Evolutionary conservation across 2,329 filamentous ascomycete genomes (phyloP), one percentile per base, ranked within the genome.

Genomic region (Ascosphaera pollenicola): DNA sequence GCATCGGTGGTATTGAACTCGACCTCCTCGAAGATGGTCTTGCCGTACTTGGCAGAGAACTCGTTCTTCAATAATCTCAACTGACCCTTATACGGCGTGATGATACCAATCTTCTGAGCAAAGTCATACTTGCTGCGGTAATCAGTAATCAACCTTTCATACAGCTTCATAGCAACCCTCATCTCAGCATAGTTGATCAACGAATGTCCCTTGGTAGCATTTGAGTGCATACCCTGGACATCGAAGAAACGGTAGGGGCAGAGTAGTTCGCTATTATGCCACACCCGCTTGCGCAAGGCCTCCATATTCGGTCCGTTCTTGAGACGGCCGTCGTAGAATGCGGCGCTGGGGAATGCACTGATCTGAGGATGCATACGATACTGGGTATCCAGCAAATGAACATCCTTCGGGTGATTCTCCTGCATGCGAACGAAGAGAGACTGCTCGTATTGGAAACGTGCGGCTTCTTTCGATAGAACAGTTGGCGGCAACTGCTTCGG

Each of bases 301-400:
- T 69, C 73, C 85, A 95, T 95, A 46, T 79, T 70, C 43, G 69
- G 70, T 17, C 91, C 89, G 55, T 98, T 84, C 45, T 85, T 65
- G 8, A 98, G 70, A 45, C 75, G 73, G 19, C 81, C 75, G 53
- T 95, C 83, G 60, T 98, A 98, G 60, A 98, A 98, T 39, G 85
- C 78, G 48, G 69, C 64, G 55, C 84, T 93, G 1, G 91, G 89
- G 56, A 94, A 98, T 39, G 65, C 58, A 56, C 84, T 93, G 54
- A 98, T 98, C 47, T 89, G 82, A 0, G 91, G 89, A 60, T 98
- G 89, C 91, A 98, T 98, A 59, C 89, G 89, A 55, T 98, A 98
- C 54, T 98, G 89, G 41, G 79, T 89, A 53, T 95, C 87, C n/a
- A 98, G 72, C 18, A 98, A 67, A 61, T 98, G 87, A 13, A 98